Percentiles rank a stretch among this genome's conserved stretches.
Evolutionary conservation across 768 basidiomycete genomes (phyloP).

Genomic region (Serendipita vermifera): DNA sequence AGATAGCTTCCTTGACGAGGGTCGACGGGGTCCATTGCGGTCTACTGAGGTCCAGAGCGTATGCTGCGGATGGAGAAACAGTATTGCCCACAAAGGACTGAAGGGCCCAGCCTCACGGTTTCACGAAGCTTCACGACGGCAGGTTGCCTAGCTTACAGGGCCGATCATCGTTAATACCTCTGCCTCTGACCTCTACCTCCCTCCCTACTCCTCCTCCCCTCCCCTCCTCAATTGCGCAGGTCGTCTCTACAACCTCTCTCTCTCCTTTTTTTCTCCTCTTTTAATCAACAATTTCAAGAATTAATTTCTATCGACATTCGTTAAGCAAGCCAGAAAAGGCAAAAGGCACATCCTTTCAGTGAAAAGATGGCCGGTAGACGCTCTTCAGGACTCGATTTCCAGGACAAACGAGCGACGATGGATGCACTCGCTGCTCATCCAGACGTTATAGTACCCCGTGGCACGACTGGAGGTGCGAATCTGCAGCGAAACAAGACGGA

Average conservation of each 20-base stretch:
- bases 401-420: slow-evolving; percentile 32
- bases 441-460: slow-evolving; percentile 24
- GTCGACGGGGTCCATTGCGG: too few relatives aligned
- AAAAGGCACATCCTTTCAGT: neutral
- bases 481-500: slow-evolving; percentile 82
- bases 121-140: neutral
- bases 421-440: slow-evolving; percentile 33
- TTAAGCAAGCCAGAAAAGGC: neutral
- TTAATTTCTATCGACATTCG: neutral
- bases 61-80: too few relatives aligned
- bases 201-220: neutral
- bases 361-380: slow-evolving; percentile 23
- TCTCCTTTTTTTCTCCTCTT: too few relatives aligned
- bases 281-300: neutral
- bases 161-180: neutral
- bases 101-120: too few relatives aligned
- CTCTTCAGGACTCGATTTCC: slow-evolving; percentile 56
- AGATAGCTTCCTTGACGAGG: too few relatives aligned
- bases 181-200: neutral
- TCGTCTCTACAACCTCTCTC: too few relatives aligned
- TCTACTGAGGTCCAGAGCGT: too few relatives aligned
- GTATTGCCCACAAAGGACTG: too few relatives aligned
- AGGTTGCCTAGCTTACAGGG: neutral
- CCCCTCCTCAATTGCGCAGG: neutral
- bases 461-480: slow-evolving; percentile 30